Conservation (phyloP, 1,284 basidiomycete species). For the Exobasidium rhododendri region DNA sequence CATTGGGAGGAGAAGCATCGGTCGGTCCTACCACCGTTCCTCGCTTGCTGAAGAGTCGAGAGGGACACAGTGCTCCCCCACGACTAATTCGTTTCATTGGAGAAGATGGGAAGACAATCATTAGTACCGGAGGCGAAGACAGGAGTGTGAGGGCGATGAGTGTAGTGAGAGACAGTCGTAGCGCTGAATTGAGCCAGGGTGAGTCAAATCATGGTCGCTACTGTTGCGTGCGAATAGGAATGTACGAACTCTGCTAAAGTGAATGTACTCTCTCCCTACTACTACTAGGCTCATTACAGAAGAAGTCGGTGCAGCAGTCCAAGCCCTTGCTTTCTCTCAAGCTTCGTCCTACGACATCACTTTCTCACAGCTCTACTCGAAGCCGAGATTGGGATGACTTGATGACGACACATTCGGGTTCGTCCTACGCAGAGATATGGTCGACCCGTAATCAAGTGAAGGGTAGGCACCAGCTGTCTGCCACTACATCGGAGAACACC, state of each 20-base stretch:
- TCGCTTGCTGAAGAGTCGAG: conserved; percentile 80
- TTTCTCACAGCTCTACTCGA: conserved; percentile 75
- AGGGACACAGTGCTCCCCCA: conserved; percentile 87
- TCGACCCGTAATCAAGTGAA: conserved; percentile 44
- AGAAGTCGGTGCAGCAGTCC: conserved; percentile 76
- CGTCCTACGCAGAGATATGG: conserved; percentile 40
- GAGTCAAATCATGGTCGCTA: too few species aligned
- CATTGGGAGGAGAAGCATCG: background rate
- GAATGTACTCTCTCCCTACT: conserved; percentile 25
- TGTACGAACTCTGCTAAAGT: background rate
- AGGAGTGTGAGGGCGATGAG: conserved; percentile 83
- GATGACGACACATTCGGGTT: conserved; percentile 76
- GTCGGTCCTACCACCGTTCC: conserved; percentile 19
- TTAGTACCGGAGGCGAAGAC: conserved; percentile 62
- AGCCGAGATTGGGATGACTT: conserved; percentile 98
- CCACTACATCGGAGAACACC: conserved; percentile 4
- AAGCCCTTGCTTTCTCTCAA: conserved; percentile 64
- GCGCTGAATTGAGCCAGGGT: conserved; percentile 91
- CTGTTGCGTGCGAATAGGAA: conserved; percentile 26
- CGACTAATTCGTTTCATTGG: conserved; percentile 92
- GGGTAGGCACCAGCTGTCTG: conserved; percentile 24
- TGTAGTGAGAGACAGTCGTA: conserved; percentile 64
- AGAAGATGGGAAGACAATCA: conserved; percentile 86
- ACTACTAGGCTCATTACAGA: conserved; percentile 60
- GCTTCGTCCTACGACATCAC: conserved; percentile 67